Evolutionary conservation across 345 rosid genomes (phyloP), one percentile per base, ranked within the genome.

Genomic region (Pugionium cornutum): DNA sequence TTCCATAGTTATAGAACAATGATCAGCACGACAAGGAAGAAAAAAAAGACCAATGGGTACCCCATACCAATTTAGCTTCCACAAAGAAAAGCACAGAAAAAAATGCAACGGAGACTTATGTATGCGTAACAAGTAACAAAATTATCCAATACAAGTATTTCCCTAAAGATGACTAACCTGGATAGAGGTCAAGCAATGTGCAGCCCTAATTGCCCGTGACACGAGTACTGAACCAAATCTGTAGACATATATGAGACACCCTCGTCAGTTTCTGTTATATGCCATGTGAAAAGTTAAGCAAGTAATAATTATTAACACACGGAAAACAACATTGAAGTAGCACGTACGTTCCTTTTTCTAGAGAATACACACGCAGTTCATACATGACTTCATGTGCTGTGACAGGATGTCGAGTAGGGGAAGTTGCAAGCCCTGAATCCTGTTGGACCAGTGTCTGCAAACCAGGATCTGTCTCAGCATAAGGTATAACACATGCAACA

Each of bases 281-380:
- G 49, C 27, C 53, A 54, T 48, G 39, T 47, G 34, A 8, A 31
- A 5, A 1, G 10, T 1, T 46, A 18, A 30, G 37, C 11, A 42
- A 59, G 52, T 10, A 27, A 59, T 34, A 59, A 53, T 11, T 18
- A 18, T 18, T 10, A 48, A 47, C 34, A 63, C 28, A 5, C 46
- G 35, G 37, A 55, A 31, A 49, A 34, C 6, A 30, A 26, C 29
- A 39, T 25, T 53, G 58, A 62, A 57, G 41, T 31, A 51, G 72
- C 68, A 76, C 74, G 82, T 89, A 92, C 98, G 92, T 86, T 80
- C 87, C 85, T 80, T 89, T 88, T 80, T 89, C 98, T 28, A 92
- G 85, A 63, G 97, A 92, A 80, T 87, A 88, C 64, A 92, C 88
- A 53, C 96, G 92, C 76, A 92, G 98, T 87, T 92, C 98, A 66